Base-by-base conservation (phyloP, 192 early-diverging fungal genomes). In the Coemansia sp. region DNA sequence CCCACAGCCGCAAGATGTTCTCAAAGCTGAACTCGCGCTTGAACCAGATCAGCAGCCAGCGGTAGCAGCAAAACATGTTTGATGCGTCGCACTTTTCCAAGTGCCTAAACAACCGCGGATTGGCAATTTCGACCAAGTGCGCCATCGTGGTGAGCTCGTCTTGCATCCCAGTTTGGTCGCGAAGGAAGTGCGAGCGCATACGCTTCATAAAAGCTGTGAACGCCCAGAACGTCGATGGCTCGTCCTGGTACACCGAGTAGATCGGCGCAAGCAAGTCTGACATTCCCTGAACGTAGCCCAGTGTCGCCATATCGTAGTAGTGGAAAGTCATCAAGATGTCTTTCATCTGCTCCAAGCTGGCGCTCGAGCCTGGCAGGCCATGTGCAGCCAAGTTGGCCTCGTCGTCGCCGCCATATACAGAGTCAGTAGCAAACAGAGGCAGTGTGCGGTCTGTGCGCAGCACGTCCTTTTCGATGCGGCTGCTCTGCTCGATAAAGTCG, bases 281-380 rank as follows among this genome's bases (percentile, higher is more conserved):
- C 98, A 99, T 99, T 13, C 98, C 98, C 78, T 99, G 96, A 1
- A 98, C 96, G 70, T 96, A 98, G 27, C 95, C 95, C 46, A 83
- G 62, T 60, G 70, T 44, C 65, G 66, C 75, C 78, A 81, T 70
- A 68, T 96, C 90, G 85, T 93, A 90, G 62, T 93, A 86, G 69
- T 95, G 94, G 71, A 97, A 99, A 1, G 97, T 94, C 77, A 96
- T 89, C 62, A 99, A 76, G 53, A 99, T 88, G 69, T 97, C 90
- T 66, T 97, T 92, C 69, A 99, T 87, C n/a, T 90, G 80, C 67
- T 94, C 94, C 52, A 99, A 68, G 64, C 93, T 93, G 49, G 87
- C 86, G 65, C 90, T 94, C 18, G 91, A 90, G 11, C 86, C 87
- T 0, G 88, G 85, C 41, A 81, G 64, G 2, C 75, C 85, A 31